A percentile compares a stretch with the other conserved stretches of the same genome.
These are phyloP conservation scores for Trichaptum fuscoviolaceum DNA, from an alignment of 768 basidiomycete species.

Conservation along the genomic window DNA sequence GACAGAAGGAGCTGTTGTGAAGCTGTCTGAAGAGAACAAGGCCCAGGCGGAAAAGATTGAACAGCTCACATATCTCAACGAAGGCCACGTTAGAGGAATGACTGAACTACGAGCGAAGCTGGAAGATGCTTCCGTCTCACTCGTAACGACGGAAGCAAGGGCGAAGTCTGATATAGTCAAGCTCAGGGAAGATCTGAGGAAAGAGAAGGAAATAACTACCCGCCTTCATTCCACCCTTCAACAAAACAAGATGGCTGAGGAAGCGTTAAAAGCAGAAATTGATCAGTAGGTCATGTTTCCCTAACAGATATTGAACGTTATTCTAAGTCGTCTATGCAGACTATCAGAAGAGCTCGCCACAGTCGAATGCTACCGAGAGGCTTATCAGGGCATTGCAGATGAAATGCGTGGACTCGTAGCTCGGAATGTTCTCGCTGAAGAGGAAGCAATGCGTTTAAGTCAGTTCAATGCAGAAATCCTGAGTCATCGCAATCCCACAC, in stretches of 20 bases:
- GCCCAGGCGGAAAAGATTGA: slow-evolving; percentile 14
- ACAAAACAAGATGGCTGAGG: slow-evolving; percentile 60
- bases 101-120: background rate
- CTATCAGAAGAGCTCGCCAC: slow-evolving; percentile 34
- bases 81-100: background rate
- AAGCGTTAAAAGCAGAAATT: slow-evolving; percentile 61
- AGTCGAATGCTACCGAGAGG: slow-evolving; percentile 67
- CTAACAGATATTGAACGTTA: background rate
- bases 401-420: slow-evolving; percentile 60
- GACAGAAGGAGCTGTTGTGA: slow-evolving; percentile 19
- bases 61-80: background rate
- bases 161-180: slow-evolving; percentile 5
- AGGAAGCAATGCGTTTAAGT: slow-evolving; percentile 70
- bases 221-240: slow-evolving; percentile 46
- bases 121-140: background rate
- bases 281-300: slow-evolving; percentile 46
- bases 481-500: slow-evolving; percentile 78
- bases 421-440: slow-evolving; percentile 73
- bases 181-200: slow-evolving; percentile 8
- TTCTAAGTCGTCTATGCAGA: background rate
- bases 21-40: slow-evolving; percentile 22
- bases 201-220: slow-evolving; percentile 34
- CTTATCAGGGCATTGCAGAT: slow-evolving; percentile 59
- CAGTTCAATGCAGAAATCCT: slow-evolving; percentile 83
- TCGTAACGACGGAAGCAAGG: slow-evolving; percentile 6